These are phyloP conservation scores for Calonectria pseudoturangicola DNA, from an alignment of 2,329 filamentous ascomycete genomes.

Conservation along the genomic window DNA sequence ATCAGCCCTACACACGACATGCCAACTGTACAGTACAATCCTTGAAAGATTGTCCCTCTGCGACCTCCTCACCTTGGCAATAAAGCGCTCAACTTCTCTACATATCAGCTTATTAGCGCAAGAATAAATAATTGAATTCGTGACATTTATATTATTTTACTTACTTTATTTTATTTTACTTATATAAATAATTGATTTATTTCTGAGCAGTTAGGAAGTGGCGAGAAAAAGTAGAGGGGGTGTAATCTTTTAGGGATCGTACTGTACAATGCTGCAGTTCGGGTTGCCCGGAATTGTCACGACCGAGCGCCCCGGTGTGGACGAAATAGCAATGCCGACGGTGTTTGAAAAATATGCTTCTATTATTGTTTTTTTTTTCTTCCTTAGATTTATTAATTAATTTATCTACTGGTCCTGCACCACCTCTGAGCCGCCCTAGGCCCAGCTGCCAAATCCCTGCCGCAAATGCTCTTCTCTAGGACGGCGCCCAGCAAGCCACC, in stretches of 20 bases:
- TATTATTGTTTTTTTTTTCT: conserved; percentile 14
- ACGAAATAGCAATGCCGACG: neutral
- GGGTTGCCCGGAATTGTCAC: neutral
- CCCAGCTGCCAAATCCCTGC: conserved; percentile 16
- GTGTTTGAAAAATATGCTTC: neutral
- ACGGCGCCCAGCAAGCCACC: conserved; percentile 53
- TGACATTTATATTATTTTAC: no score
- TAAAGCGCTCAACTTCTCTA: no score
- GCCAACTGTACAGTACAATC: neutral
- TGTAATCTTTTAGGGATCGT: no score
- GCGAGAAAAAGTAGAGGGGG: no score
- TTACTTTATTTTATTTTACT: no score
- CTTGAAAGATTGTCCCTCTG: no score
- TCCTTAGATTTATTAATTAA: conserved; percentile 5
- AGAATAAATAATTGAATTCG: no score
- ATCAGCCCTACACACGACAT: neutral
- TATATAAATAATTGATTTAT: no score
- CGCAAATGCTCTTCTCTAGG: conserved; percentile 53
- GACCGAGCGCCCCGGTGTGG: neutral
- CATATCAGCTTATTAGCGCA: no score
- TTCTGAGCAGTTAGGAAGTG: no score
- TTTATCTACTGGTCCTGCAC: conserved; percentile 53
- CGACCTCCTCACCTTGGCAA: no score
- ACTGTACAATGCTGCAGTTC: no score
- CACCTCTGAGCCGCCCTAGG: conserved; percentile 48